A percentile compares a stretch with the other conserved stretches of the same genome.
These are phyloP conservation scores for Malassezia equina DNA, from an alignment of 1,284 basidiomycete genomes.

Conservation along the genomic window DNA sequence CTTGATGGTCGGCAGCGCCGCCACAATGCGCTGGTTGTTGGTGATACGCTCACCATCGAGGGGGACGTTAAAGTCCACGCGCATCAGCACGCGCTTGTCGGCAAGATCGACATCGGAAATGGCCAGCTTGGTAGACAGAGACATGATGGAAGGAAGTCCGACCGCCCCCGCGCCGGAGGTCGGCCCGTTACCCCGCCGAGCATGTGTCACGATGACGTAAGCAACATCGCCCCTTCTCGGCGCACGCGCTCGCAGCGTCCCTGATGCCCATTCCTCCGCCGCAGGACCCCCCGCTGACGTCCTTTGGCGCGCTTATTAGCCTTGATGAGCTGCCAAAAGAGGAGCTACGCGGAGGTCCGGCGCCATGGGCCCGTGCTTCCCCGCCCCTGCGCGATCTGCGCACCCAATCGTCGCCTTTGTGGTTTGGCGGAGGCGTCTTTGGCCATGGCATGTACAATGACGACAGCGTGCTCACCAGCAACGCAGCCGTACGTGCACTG, in stretches of 20 bases:
- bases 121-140: slow-evolving; percentile 67
- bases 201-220: neutral
- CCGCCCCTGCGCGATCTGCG: slow-evolving; percentile 2
- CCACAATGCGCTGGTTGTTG: slow-evolving; percentile 87
- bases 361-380: neutral
- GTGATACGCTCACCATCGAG: slow-evolving; percentile 75
- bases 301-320: slow-evolving; percentile 7
- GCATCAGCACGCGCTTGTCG: slow-evolving; percentile 64
- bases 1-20: slow-evolving; percentile 88
- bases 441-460: slow-evolving; percentile 41
- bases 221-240: neutral
- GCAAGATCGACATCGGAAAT: slow-evolving; percentile 85
- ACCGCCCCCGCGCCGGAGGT: neutral
- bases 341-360: neutral
- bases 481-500: slow-evolving; percentile 47
- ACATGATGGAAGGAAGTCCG: slow-evolving; percentile 56
- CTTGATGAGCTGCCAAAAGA: slow-evolving; percentile 1
- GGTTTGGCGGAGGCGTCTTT: slow-evolving; percentile 41
- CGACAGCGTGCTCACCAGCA: slow-evolving; percentile 21
- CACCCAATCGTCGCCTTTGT: slow-evolving; percentile 27
- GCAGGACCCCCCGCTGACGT: slow-evolving; percentile 3
- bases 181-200: neutral
- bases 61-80: slow-evolving; percentile 94
- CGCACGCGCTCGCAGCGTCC: neutral
- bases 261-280: slow-evolving; percentile 4